Base-by-base conservation (phyloP, 768 basidiomycete species). In the Mycena capillaripes region DNA sequence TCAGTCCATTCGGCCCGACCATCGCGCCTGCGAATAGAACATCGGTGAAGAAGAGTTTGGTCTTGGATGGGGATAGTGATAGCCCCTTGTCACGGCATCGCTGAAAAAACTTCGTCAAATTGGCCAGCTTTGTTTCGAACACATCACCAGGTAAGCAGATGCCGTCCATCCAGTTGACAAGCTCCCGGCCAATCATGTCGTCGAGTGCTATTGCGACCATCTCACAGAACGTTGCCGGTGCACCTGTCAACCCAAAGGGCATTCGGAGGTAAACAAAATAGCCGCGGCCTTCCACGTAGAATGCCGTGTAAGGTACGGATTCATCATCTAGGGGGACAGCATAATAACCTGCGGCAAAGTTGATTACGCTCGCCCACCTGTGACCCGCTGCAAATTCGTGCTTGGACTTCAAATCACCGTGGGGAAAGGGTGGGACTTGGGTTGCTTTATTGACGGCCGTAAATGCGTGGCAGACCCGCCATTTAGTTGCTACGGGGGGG, bases 231-330 rank as follows among this genome's bases (percentile, higher is more conserved):
- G 76, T 78, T 0, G 82, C 76, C 14, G 85, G 85, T 2, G 82
- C 81, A 0, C 83, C 85, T 0, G 81, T 82, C 0, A 86, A 53
- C 1, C 86, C 85, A 66, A 87, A 85, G 0, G 83, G 85, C 82
- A 87, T 84, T 0, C 78, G 44, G 0, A 69, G 38, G 46, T 84
- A 86, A 2, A 69, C 60, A 52, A 83, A 84, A 44, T 81, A 84
- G 0, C 86, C 85, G 3, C 77, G 34, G 0, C 84, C 85, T 67
- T 81, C 80, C 0, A 84, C 79, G 29, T 84, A 85, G 69, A 87
- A 86, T 5, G 77, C 77, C 0, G 82, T 74, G 53, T 81, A 82
- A 6, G 80, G 81, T 27, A 71, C 60, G 14, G 70, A 70, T 29
- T 79, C 79, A 3, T 58, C 58, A 3, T 68, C 56, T 2, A 81